Evolutionary conservation across 106 monocot species (phyloP).

Genomic region (Iris macrosiphon): DNA sequence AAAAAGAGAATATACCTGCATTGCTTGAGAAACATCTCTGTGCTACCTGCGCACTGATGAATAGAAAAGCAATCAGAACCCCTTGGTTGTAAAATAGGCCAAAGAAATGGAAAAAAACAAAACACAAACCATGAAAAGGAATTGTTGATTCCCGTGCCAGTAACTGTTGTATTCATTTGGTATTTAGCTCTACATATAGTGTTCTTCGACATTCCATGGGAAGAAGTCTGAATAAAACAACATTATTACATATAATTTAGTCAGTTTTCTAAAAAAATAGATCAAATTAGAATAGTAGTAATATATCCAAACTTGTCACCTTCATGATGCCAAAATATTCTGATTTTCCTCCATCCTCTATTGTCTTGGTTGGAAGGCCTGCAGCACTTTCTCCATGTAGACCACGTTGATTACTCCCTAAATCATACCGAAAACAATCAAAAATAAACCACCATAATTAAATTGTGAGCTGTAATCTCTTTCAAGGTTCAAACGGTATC

Average conservation of each 20-base stretch:
- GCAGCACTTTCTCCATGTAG: conserved; percentile 6
- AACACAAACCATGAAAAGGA: no score
- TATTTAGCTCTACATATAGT: neutral
- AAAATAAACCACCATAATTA: no score
- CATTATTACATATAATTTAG: neutral
- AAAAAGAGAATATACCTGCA: conserved; percentile 36
- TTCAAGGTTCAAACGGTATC: no score
- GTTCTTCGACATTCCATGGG: neutral
- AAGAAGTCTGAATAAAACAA: conserved; percentile 13
- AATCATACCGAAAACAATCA: conserved; percentile 8
- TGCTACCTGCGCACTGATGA: conserved; percentile 22
- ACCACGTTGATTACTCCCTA: conserved; percentile 3
- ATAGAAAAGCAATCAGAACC: conserved; percentile 12
- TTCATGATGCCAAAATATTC: conserved; percentile 24
- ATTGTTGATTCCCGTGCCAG: no score
- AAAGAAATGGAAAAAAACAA: neutral
- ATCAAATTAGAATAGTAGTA: neutral
- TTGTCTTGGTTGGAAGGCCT: neutral
- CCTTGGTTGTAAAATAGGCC: neutral
- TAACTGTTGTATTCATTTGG: neutral
- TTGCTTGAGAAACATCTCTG: conserved; percentile 24
- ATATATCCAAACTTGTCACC: conserved; percentile 13
- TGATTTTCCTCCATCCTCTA: neutral
- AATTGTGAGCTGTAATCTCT: no score
- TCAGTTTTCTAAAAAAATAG: neutral